phyloP scores from a whole-genome alignment of 805 yeast genomes.

The Candida piceae region DNA sequence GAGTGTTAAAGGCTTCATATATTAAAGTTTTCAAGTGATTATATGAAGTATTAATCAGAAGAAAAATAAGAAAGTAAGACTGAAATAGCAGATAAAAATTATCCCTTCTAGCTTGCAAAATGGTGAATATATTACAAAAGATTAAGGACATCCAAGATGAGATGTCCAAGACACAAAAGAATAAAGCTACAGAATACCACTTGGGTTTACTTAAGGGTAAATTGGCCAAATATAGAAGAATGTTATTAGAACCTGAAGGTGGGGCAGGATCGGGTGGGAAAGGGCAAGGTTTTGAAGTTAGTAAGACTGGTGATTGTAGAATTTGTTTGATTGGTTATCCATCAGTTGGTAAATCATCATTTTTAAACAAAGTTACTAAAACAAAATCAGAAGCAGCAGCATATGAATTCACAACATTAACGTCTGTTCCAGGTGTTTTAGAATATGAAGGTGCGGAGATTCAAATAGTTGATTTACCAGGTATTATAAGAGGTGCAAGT shows the following conservation, averaged over 20 bases:
- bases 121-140: conserved; percentile 50
- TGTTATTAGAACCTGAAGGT: conserved; percentile 84
- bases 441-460: conserved; percentile 96
- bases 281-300: conserved; percentile 87
- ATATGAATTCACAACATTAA: conserved; percentile 91
- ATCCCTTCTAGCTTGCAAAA: conserved; percentile 5
- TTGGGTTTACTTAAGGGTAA: conserved; percentile 92
- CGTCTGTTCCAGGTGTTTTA: conserved; percentile 94
- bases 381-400: conserved; percentile 94
- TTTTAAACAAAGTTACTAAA: conserved; percentile 82
- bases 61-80: no score
- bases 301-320: conserved; percentile 94
- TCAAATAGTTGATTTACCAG: conserved; percentile 96
- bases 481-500: conserved; percentile 93
- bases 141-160: conserved; percentile 89
- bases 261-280: conserved; percentile 55
- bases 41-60: no score
- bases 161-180: conserved; percentile 91
- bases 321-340: conserved; percentile 96
- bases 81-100: neutral
- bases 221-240: conserved; percentile 86
- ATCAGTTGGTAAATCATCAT: conserved; percentile 93
- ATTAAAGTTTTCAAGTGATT: no score
- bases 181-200: conserved; percentile 97
- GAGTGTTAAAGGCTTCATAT: no score